A percentile compares a stretch with the other conserved stretches of the same genome.
Conservation (phyloP, 2,329 filamentous ascomycete species). For the Xylaria sp. region DNA sequence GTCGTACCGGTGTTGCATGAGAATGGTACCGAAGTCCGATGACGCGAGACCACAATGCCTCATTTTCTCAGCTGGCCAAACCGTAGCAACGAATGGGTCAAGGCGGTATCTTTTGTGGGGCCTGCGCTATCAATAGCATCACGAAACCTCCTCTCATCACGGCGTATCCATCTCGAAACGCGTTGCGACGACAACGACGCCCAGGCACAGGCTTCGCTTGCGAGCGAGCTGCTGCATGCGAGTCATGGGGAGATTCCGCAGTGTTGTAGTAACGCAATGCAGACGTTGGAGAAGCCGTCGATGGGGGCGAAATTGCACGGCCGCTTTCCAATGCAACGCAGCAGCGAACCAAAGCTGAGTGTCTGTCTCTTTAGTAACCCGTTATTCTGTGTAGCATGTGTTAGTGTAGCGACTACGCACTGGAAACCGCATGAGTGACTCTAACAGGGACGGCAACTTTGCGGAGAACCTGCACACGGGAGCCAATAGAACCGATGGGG, state of each 20-base stretch:
- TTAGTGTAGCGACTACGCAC: neutral
- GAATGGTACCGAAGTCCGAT: neutral
- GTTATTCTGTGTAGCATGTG: neutral
- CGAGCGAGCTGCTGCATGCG: neutral
- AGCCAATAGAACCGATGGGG: slow-evolving; percentile 6
- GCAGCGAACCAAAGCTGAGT: neutral
- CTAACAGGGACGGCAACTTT: slow-evolving; percentile 11
- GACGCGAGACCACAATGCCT: neutral
- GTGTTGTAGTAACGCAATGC: neutral
- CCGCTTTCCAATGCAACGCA: neutral
- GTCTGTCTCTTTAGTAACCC: slow-evolving; percentile 1
- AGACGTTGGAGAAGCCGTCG: neutral
- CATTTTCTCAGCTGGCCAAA: neutral
- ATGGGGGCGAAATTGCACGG: neutral
- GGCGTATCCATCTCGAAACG: neutral
- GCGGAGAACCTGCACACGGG: slow-evolving; percentile 12
- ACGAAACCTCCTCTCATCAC: neutral
- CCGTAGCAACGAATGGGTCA: neutral
- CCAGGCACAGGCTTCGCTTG: neutral
- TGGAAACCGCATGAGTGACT: slow-evolving; percentile 5
- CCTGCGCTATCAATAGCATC: neutral
- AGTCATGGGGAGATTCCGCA: neutral
- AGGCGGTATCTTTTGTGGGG: neutral
- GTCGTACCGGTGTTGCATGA: neutral
- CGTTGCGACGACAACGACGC: slow-evolving; percentile 2